Percentiles rank a stretch among this genome's conserved stretches.
These are phyloP conservation scores for Eimeria tenella DNA, from an alignment of 169 alveolate species.

Conservation along the genomic window DNA sequence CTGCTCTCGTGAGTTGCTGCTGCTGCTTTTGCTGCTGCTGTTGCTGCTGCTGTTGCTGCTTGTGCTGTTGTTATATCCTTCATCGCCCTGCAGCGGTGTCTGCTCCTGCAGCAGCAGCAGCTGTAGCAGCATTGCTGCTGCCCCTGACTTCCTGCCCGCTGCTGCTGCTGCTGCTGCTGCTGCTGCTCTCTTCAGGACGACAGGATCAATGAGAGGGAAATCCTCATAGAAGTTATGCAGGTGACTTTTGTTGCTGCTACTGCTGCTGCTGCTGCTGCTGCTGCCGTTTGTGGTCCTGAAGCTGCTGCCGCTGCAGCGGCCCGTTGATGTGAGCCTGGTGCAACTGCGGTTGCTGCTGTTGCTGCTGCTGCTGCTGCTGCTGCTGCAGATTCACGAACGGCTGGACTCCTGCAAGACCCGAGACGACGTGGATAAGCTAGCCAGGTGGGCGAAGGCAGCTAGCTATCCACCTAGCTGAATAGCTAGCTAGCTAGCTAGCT, in stretches of 20 bases:
- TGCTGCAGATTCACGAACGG: background rate
- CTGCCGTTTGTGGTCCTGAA: too few relatives aligned
- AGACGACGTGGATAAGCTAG: background rate
- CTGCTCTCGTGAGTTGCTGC: background rate
- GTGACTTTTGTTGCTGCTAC: background rate
- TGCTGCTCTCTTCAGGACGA: background rate
- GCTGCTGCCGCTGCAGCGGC: background rate
- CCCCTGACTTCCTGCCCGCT: too few relatives aligned
- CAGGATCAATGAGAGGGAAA: background rate
- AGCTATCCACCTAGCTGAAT: too few relatives aligned
- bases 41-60: background rate
- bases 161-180: too few relatives aligned
- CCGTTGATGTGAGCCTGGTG: background rate
- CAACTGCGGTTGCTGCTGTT: background rate
- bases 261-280: background rate
- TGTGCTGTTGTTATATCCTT: too few relatives aligned
- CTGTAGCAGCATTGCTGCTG: too few relatives aligned
- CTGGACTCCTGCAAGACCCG: background rate
- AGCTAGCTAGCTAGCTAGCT: too few relatives aligned
- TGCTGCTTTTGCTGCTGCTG: background rate
- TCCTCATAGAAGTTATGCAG: background rate
- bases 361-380: background rate
- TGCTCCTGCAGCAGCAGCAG: too few relatives aligned
- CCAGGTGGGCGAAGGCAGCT: background rate
- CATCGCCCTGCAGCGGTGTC: too few relatives aligned